phyloP scores from a whole-genome alignment of 2,329 filamentous ascomycete species.

The Ophiostoma australiae region DNA sequence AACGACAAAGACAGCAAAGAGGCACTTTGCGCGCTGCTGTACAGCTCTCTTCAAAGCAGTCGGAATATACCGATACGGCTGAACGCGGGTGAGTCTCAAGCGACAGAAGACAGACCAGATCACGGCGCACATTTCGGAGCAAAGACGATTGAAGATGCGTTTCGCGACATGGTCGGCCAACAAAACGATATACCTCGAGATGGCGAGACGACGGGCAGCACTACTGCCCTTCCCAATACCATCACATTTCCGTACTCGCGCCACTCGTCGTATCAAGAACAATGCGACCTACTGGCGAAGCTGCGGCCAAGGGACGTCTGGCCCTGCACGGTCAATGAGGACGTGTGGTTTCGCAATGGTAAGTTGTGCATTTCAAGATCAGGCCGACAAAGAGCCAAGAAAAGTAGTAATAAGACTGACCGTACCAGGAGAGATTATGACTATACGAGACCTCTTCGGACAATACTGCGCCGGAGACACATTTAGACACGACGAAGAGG shows the following conservation, averaged over 20 bases:
- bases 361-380: background rate
- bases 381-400: background rate
- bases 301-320: constrained; percentile 73
- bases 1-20: background rate
- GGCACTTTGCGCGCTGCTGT: constrained; percentile 28
- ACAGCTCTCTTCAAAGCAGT: constrained; percentile 28
- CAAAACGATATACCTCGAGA: background rate
- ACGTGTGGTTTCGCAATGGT: constrained; percentile 56
- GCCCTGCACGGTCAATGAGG: constrained; percentile 69
- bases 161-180: background rate
- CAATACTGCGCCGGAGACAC: constrained; percentile 54
- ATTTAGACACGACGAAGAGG: constrained; percentile 59
- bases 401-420: background rate
- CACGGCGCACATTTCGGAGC: background rate
- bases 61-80: constrained; percentile 37
- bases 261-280: constrained; percentile 79
- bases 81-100: constrained; percentile 26
- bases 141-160: background rate
- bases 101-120: background rate
- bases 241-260: constrained; percentile 78
- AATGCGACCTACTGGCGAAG: constrained; percentile 62
- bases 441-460: constrained; percentile 68
- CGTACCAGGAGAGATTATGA: constrained; percentile 36
- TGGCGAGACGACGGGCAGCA: background rate
- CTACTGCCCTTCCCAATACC: background rate